These are phyloP conservation scores for Microdochium nivale DNA, from an alignment of 2,329 filamentous ascomycete species.

Conservation along the genomic window DNA sequence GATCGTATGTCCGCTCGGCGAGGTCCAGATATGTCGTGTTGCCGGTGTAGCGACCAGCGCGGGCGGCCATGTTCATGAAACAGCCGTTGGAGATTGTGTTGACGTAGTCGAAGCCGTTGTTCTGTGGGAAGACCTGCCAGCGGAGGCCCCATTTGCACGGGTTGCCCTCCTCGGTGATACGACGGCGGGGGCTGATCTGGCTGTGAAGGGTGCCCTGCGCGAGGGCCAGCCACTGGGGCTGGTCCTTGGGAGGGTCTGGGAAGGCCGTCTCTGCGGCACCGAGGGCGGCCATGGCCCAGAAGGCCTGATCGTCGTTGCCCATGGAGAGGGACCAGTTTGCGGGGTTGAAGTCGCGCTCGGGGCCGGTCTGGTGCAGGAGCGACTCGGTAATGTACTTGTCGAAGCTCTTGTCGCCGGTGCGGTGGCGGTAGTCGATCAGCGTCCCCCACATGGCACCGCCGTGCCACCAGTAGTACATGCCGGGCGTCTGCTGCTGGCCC, in stretches of 20 bases:
- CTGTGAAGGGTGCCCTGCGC: slow-evolving; percentile 55
- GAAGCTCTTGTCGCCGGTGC: slow-evolving; percentile 39
- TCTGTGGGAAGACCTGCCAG: slow-evolving; percentile 56
- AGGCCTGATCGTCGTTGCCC: slow-evolving; percentile 48
- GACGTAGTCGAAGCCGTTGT: slow-evolving; percentile 40
- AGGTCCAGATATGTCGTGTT: slow-evolving; percentile 52
- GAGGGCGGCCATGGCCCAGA: slow-evolving; percentile 57
- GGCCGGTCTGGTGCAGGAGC: slow-evolving; percentile 32
- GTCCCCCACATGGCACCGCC: slow-evolving; percentile 38
- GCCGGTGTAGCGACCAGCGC: slow-evolving; percentile 50
- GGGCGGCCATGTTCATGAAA: slow-evolving; percentile 40
- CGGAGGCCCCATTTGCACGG: slow-evolving; percentile 50
- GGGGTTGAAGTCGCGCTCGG: slow-evolving; percentile 32
- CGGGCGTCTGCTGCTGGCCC: background rate
- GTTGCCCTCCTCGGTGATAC: slow-evolving; percentile 31
- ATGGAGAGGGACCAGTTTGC: slow-evolving; percentile 21
- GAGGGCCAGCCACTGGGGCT: slow-evolving; percentile 49
- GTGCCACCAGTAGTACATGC: slow-evolving; percentile 43
- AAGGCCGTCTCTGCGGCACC: slow-evolving; percentile 51
- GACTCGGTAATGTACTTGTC: slow-evolving; percentile 33
- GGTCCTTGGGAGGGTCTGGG: slow-evolving; percentile 33
- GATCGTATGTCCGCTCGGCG: slow-evolving; percentile 47
- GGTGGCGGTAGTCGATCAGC: slow-evolving; percentile 43
- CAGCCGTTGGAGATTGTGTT: slow-evolving; percentile 31
- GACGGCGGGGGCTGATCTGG: slow-evolving; percentile 33